These are phyloP conservation scores for Dictyostelium citrinum DNA, from an alignment of 78 protist genomes.

Conservation along the genomic window DNA sequence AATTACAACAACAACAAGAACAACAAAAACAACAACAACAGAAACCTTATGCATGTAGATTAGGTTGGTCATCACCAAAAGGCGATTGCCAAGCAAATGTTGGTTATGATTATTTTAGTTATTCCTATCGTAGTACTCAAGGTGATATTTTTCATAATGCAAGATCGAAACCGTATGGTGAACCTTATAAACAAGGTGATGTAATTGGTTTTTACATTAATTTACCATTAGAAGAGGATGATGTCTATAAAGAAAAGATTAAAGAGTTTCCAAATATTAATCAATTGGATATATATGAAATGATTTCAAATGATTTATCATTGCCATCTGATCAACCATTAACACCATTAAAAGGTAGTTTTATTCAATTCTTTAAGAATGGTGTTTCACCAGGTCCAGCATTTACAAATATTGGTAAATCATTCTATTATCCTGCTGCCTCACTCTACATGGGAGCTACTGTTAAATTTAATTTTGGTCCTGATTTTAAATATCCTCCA, in stretches of 20 bases:
- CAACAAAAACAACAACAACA: neutral
- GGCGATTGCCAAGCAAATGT: conserved; percentile 77
- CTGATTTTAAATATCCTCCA: conserved; percentile 66
- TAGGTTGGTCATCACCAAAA: conserved; percentile 67
- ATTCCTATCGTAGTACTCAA: conserved; percentile 47
- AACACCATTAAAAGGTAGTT: neutral
- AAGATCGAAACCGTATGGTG: conserved; percentile 22
- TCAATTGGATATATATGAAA: conserved; percentile 30
- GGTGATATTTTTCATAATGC: conserved; percentile 69
- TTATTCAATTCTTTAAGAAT: conserved; percentile 68
- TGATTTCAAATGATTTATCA: neutral
- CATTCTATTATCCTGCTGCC: conserved; percentile 65
- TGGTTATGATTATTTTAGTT: conserved; percentile 73
- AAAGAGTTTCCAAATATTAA: conserved; percentile 8
- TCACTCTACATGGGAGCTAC: conserved; percentile 61
- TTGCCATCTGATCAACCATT: neutral
- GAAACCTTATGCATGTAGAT: neutral
- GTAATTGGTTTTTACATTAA: conserved; percentile 61
- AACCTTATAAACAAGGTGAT: conserved; percentile 32
- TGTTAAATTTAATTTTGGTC: conserved; percentile 78
- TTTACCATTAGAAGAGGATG: conserved; percentile 8
- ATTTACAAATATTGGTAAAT: conserved; percentile 27
- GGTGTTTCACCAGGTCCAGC: conserved; percentile 66
- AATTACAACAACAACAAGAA: neutral
- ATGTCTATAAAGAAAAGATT: neutral